Conservation (phyloP, 352 stramenopile species). For the Globisporangium sylvaticum region DNA sequence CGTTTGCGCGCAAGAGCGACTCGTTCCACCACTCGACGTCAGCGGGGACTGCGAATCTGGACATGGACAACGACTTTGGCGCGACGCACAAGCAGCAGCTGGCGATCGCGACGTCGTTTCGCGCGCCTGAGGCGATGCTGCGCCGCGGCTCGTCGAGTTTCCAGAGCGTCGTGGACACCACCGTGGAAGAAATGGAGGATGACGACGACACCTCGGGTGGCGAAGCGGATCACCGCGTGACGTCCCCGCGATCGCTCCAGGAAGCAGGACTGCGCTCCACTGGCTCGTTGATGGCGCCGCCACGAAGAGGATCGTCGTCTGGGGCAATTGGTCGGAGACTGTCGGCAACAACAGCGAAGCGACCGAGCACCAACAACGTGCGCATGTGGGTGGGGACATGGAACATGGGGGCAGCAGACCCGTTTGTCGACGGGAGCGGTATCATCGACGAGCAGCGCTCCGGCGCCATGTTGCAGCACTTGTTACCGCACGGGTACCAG, state of each 20-base stretch:
- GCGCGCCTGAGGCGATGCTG: constrained; percentile 18
- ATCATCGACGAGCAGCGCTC: constrained; percentile 78
- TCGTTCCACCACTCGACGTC: constrained; percentile 40
- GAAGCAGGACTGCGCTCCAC: constrained; percentile 44
- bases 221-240: constrained; percentile 25
- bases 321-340: constrained; percentile 8
- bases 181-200: constrained; percentile 32
- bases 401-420: constrained; percentile 84
- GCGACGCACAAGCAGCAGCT: constrained; percentile 37
- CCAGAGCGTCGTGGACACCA: constrained; percentile 24
- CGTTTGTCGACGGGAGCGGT: constrained; percentile 63
- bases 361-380: constrained; percentile 43
- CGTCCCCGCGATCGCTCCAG: constrained; percentile 63
- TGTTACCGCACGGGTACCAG: constrained; percentile 78
- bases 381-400: constrained; percentile 82
- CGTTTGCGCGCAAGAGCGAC: constrained; percentile 43
- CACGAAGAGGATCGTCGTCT: not conserved
- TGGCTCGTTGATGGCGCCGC: constrained; percentile 32
- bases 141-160: constrained; percentile 21
- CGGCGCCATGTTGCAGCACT: constrained; percentile 64
- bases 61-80: constrained; percentile 31
- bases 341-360: constrained; percentile 17
- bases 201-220: constrained; percentile 9
- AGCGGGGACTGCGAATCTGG: constrained; percentile 15
- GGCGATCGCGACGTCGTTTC: constrained; percentile 35